phyloP scores from a whole-genome alignment of 208 protist genomes.

The Tritrichomonas foetus region DNA sequence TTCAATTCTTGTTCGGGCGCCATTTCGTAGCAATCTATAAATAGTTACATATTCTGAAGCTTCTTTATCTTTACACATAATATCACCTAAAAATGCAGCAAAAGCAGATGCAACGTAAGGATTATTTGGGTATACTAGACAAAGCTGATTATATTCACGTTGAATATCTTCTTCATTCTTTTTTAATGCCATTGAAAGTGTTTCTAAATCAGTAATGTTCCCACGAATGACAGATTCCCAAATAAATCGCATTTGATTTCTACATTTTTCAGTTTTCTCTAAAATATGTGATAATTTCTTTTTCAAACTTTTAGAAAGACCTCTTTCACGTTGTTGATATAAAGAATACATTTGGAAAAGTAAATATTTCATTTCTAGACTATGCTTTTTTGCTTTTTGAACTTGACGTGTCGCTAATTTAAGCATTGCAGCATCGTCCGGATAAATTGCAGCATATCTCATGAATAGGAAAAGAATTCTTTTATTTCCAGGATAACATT shows the following conservation, averaged over 20 bases:
- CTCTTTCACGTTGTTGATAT: not conserved
- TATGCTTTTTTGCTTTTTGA: not conserved
- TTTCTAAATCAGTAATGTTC: not conserved
- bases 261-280: not conserved
- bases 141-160: not conserved
- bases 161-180: not conserved
- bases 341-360: not conserved
- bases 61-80: not conserved
- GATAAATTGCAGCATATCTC: not conserved
- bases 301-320: not conserved
- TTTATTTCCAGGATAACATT: not conserved
- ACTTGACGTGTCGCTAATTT: not conserved
- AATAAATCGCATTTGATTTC: not conserved
- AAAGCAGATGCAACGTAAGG: not conserved
- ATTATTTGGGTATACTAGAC: not conserved
- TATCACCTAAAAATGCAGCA: not conserved
- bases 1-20: not conserved
- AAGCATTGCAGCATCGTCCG: not conserved
- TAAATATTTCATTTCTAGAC: not conserved
- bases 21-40: not conserved
- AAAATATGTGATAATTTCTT: not conserved
- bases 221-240: constrained; percentile 16
- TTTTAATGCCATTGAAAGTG: not conserved
- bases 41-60: not conserved
- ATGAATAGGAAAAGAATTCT: not conserved